Evolutionary conservation across 2,329 filamentous ascomycete genomes (phyloP).

Genomic region (Sphaerostilbella broomeana): DNA sequence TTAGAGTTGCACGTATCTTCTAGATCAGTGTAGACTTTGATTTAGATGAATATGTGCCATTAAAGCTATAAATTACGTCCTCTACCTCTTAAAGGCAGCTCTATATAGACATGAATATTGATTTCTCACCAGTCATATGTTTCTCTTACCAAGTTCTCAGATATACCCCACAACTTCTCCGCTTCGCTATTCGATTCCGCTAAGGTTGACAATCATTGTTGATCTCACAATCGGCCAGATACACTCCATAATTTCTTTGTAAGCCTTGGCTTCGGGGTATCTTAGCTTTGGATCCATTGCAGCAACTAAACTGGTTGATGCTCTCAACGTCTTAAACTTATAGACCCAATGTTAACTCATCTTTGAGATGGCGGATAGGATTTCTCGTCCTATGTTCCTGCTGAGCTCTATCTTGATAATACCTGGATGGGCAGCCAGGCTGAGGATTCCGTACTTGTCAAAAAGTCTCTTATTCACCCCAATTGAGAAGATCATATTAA

Average conservation of each 20-base stretch:
- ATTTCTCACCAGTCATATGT: constrained; percentile 21
- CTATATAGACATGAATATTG: not conserved
- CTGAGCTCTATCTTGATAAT: constrained; percentile 27
- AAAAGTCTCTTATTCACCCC: constrained; percentile 19
- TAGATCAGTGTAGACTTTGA: too few species aligned
- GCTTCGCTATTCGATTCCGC: constrained; percentile 23
- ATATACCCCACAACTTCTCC: constrained; percentile 28
- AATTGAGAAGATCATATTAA: constrained; percentile 24
- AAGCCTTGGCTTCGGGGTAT: constrained; percentile 8
- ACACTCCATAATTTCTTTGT: constrained; percentile 24
- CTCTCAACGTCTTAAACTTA: constrained; percentile 22
- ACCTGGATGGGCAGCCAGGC: constrained; percentile 27
- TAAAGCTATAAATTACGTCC: too few species aligned
- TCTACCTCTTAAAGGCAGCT: not conserved
- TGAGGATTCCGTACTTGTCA: constrained; percentile 28
- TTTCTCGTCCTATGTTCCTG: constrained; percentile 17
- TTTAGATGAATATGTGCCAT: too few species aligned
- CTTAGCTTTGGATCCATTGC: constrained; percentile 26
- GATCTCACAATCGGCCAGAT: constrained; percentile 24
- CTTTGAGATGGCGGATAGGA: constrained; percentile 13
- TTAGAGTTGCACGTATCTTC: too few species aligned
- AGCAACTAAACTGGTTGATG: constrained; percentile 25
- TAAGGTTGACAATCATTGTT: constrained; percentile 10
- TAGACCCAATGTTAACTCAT: constrained; percentile 3
- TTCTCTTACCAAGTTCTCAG: constrained; percentile 28